Percentiles rank a stretch among this genome's conserved stretches.
These are phyloP conservation scores for Acidomyces sp. DNA, from an alignment of 495 filamentous ascomycete species.

Conservation along the genomic window DNA sequence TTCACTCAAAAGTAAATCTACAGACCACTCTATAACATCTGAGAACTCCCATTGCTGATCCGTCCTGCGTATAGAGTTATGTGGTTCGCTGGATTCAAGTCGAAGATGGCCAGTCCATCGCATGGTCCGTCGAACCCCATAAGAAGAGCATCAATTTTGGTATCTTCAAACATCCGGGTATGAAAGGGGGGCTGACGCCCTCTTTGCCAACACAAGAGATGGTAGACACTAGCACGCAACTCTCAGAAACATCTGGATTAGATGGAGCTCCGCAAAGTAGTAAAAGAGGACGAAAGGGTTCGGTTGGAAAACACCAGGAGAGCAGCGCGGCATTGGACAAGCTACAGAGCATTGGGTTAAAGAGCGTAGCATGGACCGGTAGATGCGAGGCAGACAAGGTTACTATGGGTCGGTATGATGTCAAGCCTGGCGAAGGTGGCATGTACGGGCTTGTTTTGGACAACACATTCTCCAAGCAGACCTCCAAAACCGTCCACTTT, in stretches of 20 bases:
- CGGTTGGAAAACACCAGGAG: conserved; percentile 34
- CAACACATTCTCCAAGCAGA: conserved; percentile 95
- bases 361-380: conserved; percentile 75
- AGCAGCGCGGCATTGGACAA: conserved; percentile 61
- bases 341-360: conserved; percentile 71
- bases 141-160: conserved; percentile 97
- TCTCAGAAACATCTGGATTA: conserved; percentile 27
- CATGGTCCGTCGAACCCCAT: conserved; percentile 93
- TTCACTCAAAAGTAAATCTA: conserved; percentile 79
- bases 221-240: conserved; percentile 30
- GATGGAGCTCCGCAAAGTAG: conserved; percentile 4
- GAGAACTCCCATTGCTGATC: conserved; percentile 2
- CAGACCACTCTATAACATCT: conserved; percentile 1
- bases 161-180: conserved; percentile 89
- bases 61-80: conserved; percentile 54
- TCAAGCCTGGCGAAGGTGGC: conserved; percentile 55
- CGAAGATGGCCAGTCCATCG: conserved; percentile 76
- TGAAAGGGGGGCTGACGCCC: conserved; percentile 38
- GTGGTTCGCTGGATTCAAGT: conserved; percentile 95
- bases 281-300: conserved; percentile 15
- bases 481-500: conserved; percentile 86
- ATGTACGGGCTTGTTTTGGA: conserved; percentile 97
- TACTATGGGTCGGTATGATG: conserved; percentile 79
- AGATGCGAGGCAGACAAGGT: conserved; percentile 95
- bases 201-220: conserved; percentile 37